phyloP scores from a whole-genome alignment of 305 asterid genomes.

The Ilex paraguariensis region DNA sequence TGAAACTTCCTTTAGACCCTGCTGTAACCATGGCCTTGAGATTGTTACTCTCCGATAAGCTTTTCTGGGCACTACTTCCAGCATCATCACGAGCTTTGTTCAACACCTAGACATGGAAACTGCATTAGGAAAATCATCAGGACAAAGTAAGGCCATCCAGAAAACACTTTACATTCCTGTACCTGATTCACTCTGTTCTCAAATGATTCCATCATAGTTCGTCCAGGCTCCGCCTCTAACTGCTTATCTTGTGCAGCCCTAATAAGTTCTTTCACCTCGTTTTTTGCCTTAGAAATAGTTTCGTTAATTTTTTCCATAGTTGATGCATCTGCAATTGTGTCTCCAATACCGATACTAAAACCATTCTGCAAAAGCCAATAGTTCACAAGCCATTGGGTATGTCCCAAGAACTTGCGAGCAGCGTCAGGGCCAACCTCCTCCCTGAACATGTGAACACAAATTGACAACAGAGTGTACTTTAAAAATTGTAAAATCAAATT shows the following conservation, averaged over 20 bases:
- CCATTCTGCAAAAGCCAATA: conserved; percentile 98
- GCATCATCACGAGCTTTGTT: conserved; percentile 99
- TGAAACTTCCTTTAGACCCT: conserved; percentile 99
- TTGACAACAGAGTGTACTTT: background rate
- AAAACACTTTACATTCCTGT: background rate
- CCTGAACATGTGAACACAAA: conserved; percentile 41
- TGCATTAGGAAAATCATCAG: conserved; percentile 10
- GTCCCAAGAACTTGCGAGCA: conserved; percentile 98
- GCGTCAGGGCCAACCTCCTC: conserved; percentile 99
- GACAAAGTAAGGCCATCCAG: no score
- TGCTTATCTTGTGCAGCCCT: conserved; percentile 63
- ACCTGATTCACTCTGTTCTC: conserved; percentile 99
- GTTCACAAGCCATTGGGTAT: conserved; percentile 98
- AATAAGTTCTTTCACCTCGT: conserved; percentile 86
- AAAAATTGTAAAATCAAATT: no score
- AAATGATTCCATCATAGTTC: conserved; percentile 95
- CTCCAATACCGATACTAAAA: conserved; percentile 98
- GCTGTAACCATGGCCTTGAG: conserved; percentile 99
- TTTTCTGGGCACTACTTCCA: conserved; percentile 98
- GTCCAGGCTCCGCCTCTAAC: conserved; percentile 98
- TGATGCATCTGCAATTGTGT: conserved; percentile 94
- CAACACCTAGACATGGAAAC: conserved; percentile 59
- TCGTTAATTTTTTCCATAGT: conserved; percentile 87
- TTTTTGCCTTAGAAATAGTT: conserved; percentile 85
- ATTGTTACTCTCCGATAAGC: conserved; percentile 93